Evolutionary conservation across 2,329 filamentous ascomycete species (phyloP).

Genomic region (Salinomyces thailandicus): DNA sequence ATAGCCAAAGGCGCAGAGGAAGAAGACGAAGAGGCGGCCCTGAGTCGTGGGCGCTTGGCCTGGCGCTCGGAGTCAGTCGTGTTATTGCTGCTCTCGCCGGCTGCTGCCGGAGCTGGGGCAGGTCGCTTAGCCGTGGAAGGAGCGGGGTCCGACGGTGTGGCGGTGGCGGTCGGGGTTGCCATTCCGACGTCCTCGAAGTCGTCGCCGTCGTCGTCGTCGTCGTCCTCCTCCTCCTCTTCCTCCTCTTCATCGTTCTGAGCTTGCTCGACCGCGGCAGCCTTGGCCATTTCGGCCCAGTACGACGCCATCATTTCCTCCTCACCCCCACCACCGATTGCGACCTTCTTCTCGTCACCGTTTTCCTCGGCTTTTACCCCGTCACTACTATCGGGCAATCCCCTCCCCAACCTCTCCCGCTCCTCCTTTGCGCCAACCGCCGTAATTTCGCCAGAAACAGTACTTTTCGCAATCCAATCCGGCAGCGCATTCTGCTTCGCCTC

Average conservation of each 20-base stretch:
- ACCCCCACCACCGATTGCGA: conserved; percentile 7
- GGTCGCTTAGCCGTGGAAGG: too few relatives aligned
- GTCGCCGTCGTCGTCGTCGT: conserved; percentile 39
- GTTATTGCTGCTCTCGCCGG: conserved; percentile 21
- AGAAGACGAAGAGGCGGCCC: conserved; percentile 30
- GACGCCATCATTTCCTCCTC: conserved; percentile 51
- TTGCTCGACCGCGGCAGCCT: conserved; percentile 36
- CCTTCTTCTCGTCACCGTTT: conserved; percentile 18
- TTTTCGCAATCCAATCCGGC: conserved; percentile 27
- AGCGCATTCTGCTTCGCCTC: conserved; percentile 27
- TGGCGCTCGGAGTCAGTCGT: conserved; percentile 34
- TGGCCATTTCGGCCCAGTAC: conserved; percentile 57
- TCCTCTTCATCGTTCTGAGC: conserved; percentile 43
- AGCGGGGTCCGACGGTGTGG: too few relatives aligned
- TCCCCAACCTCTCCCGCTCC: conserved; percentile 30
- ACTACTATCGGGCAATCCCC: conserved; percentile 25
- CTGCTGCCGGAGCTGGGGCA: conserved; percentile 7
- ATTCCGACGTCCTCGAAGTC: conserved; percentile 43
- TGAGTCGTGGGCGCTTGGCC: conserved; percentile 53
- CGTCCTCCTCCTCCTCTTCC: conserved; percentile 40
- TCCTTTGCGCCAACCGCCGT: conserved; percentile 34
- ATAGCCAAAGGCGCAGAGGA: conserved; percentile 16
- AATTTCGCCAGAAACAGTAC: conserved; percentile 30
- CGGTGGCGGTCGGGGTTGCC: too few relatives aligned
- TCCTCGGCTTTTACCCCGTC: conserved; percentile 1